Base-by-base conservation (phyloP, 2,329 filamentous ascomycete genomes). In the Colletotrichum tropicale region DNA sequence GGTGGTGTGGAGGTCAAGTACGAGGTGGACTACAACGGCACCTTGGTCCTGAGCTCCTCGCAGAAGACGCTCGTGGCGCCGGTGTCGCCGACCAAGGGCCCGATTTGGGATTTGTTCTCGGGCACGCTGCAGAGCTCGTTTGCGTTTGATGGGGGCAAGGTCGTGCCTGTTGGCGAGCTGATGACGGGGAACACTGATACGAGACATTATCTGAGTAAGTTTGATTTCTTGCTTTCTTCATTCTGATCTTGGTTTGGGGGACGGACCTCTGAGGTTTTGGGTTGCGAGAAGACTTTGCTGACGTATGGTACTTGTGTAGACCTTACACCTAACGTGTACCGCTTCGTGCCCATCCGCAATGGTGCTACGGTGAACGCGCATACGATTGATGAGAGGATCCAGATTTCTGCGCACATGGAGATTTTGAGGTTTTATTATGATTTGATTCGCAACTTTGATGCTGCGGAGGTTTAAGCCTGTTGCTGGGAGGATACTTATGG, bases 171-270 rank as follows among this genome's bases (percentile, higher is more conserved):
- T 9, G 73, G 73, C 2, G 73, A 75, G 62, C 34, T 73, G 15
- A 75, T 75, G 73, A 75, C 73, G 1, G 73, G 73, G 0, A 75
- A 75, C 70, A 75, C 73, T n/a, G 73, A 75, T 15, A 75, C 73
- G 55, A 75, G 70, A 36, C 73, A 75, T 28, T 75, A 75, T 8
- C 3, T 75, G 64, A 68, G 73, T 75, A 21, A 68, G 73, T 64
- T 18, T 38, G 36, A 5, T 0, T 9, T 9, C 16, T 18, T 38
- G 36, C 1, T 0, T 18, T 38, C 15, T 36, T 36, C 3, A 15
- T 36, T 16, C 36, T 2, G 18, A 18, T 5, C 8, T 38, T 18
- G 36, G 36, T 8, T 3, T 18, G 36, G 36, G 2, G 8, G 7
- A 9, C 4, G 8, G 7, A 9, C 4, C 7, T 4, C 15, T 8